These are phyloP conservation scores for Fraxinus cuspidata DNA, from an alignment of 257 asterid genomes.

Conservation along the genomic window DNA sequence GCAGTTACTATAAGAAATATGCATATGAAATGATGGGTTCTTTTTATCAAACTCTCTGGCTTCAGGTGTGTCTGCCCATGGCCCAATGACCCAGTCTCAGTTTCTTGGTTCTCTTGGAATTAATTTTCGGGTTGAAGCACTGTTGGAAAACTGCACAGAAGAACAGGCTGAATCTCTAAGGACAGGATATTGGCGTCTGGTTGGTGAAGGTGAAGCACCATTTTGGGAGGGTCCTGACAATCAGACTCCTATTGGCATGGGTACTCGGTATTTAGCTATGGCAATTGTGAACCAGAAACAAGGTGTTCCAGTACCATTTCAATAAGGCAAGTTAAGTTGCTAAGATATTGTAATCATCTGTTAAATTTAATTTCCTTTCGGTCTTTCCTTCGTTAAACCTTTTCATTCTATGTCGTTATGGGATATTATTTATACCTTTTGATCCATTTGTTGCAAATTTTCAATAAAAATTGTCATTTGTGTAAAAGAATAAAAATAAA, in stretches of 20 bases:
- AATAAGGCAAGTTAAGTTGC: slow-evolving; percentile 20
- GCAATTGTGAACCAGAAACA: slow-evolving; percentile 70
- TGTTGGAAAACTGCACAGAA: slow-evolving; percentile 64
- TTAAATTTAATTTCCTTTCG: neutral
- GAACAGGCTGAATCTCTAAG: slow-evolving; percentile 74
- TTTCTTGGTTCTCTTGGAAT: slow-evolving; percentile 85
- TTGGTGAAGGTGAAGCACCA: slow-evolving; percentile 90
- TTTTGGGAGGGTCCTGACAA: slow-evolving; percentile 84
- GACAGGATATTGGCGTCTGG: slow-evolving; percentile 84
- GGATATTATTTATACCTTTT: too few species aligned
- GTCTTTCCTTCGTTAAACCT: neutral
- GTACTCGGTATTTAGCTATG: slow-evolving; percentile 68
- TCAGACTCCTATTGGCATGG: slow-evolving; percentile 75
- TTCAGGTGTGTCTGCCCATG: slow-evolving; percentile 67
- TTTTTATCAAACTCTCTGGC: neutral
- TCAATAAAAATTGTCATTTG: neutral
- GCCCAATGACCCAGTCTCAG: slow-evolving; percentile 83
- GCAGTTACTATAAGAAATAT: neutral
- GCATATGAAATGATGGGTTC: neutral
- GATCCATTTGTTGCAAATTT: neutral
- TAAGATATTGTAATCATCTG: neutral
- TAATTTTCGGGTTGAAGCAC: slow-evolving; percentile 69
- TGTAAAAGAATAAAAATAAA: too few species aligned
- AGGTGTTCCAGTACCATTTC: slow-evolving; percentile 72
- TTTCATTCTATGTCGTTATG: neutral